Conservation (phyloP, 1,139 yeast species). For the Suhomyces coccinellae region DNA sequence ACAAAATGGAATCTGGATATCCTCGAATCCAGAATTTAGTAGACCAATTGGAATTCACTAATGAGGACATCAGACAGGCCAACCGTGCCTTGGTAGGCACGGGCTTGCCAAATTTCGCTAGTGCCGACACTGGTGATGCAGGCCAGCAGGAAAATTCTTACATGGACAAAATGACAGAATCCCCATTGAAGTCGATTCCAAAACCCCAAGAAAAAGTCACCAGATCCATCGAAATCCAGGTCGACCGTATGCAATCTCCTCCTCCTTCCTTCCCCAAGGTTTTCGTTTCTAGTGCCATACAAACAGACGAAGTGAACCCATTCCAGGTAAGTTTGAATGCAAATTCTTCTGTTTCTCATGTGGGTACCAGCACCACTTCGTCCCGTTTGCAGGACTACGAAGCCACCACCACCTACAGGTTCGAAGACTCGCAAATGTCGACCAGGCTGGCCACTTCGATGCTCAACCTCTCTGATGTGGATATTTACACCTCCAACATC, state of each 20-base stretch:
- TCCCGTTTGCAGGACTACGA: slow-evolving; percentile 4
- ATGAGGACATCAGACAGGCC: slow-evolving; percentile 67
- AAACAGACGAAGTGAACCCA: slow-evolving; percentile 17
- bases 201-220: slow-evolving; percentile 2
- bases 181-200: slow-evolving; percentile 9
- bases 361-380: slow-evolving; percentile 10
- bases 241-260: neutral
- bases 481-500: slow-evolving; percentile 23
- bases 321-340: slow-evolving; percentile 12
- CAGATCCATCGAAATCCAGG: slow-evolving; percentile 5
- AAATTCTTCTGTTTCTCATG: slow-evolving; percentile 9
- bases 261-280: slow-evolving; percentile 10
- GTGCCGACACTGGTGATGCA: slow-evolving; percentile 35
- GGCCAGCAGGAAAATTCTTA: slow-evolving; percentile 14
- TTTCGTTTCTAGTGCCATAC: slow-evolving; percentile 18
- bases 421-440: slow-evolving; percentile 4
- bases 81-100: slow-evolving; percentile 64
- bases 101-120: slow-evolving; percentile 63
- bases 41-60: slow-evolving; percentile 61
- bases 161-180: slow-evolving; percentile 17
- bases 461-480: slow-evolving; percentile 3
- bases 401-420: slow-evolving; percentile 6
- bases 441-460: neutral
- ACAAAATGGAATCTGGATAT: slow-evolving; percentile 50
- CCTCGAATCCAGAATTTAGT: slow-evolving; percentile 67